Evolutionary conservation across 257 asterid species (phyloP).

Genomic region (Henckelia pumila): DNA sequence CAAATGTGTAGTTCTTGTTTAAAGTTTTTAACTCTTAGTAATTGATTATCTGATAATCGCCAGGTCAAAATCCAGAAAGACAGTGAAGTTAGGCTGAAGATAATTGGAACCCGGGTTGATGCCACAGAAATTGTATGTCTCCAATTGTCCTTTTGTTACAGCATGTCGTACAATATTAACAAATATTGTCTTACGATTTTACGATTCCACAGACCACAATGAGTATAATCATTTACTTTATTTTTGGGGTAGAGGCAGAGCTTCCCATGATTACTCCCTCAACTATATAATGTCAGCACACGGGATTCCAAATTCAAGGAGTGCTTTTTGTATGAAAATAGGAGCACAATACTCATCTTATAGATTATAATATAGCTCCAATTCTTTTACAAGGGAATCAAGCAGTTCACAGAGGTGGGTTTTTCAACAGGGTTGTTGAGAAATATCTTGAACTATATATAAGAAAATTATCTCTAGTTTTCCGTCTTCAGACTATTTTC

Average conservation of each 20-base stretch:
- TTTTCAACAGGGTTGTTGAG: background rate
- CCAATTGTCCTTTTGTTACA: constrained; percentile 7
- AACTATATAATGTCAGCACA: background rate
- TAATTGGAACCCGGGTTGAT: constrained; percentile 64
- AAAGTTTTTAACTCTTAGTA: constrained; percentile 10
- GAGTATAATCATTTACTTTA: background rate
- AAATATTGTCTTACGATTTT: background rate
- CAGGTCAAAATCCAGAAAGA: constrained; percentile 63
- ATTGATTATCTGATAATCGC: constrained; percentile 19
- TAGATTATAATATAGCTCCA: background rate
- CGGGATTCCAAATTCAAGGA: too few relatives aligned
- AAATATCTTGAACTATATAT: background rate
- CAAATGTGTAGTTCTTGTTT: constrained; percentile 6
- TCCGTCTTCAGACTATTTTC: background rate
- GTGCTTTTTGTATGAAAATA: too few relatives aligned
- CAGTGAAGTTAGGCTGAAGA: constrained; percentile 62
- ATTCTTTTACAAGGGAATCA: background rate
- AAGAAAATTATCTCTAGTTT: background rate
- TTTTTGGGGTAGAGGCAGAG: background rate
- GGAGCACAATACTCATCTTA: too few relatives aligned
- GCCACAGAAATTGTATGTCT: constrained; percentile 83
- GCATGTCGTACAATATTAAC: background rate
- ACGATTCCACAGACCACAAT: background rate
- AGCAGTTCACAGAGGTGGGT: background rate
- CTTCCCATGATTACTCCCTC: background rate